Base-by-base conservation (phyloP, 495 filamentous ascomycete genomes). In the Daldinia bambusicola region DNA sequence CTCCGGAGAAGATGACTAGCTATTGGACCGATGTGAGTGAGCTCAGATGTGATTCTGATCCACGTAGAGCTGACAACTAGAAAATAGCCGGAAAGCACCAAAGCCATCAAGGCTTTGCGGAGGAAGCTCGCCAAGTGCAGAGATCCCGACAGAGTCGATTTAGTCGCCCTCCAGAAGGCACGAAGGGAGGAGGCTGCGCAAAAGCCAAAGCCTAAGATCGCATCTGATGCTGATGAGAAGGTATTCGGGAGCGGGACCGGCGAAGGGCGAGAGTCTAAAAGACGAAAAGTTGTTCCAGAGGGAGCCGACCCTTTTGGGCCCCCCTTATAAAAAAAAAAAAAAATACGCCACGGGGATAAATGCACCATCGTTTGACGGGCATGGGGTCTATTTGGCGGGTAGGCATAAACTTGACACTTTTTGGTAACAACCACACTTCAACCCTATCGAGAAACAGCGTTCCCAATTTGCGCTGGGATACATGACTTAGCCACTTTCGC, bases 121-220 rank as follows among this genome's bases (percentile, higher is more conserved):
- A 93, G 90, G 80, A 96, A 95, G 79, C 82, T 96, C 13, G 88
- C 87, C 45, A 89, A 89, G 63, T 97, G 93, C 77, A 87, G 89
- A 62, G 93, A 96, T 71, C 92, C 92, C 1, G 84, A 87, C 38
- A 86, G 89, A 48, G 84, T 80, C 56, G 89, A 92, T 75, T 69
- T 91, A 50, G 85, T 89, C 9, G 83, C 84, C 43, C 72, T 88
- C 34, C 87, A 90, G 70, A 81, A 81, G 57, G 84, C 81, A 30
- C 77, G 80, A 40, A 74, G 83, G 57, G 80, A 83, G 55, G 75
- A 80, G 61, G 76, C 78, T 2, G 18, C 71, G 41, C 86, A 85
- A 73, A 78, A 82, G 60, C 77, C 81, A 34, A 82, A 77, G n/a
- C 70, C 76, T 30, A 85, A 80, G 55, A 71, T 61, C 26, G 59